These are phyloP conservation scores for Scutellospora calospora DNA, from an alignment of 371 early-diverging fungal species.

Conservation along the genomic window DNA sequence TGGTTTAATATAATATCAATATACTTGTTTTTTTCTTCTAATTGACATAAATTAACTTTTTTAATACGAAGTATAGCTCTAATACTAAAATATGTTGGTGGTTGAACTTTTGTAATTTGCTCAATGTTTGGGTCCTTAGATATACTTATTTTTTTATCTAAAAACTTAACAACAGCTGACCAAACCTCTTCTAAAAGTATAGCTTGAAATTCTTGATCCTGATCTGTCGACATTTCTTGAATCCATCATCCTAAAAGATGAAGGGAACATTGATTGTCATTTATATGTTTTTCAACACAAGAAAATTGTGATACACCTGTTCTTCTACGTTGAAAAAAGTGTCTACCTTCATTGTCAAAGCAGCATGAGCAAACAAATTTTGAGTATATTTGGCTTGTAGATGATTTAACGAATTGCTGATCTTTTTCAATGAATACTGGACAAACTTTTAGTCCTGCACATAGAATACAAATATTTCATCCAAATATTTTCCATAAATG, in stretches of 20 bases:
- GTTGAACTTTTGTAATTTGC: no score
- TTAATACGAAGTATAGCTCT: background rate
- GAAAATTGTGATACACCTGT: background rate
- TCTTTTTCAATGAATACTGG: background rate
- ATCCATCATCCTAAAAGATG: background rate
- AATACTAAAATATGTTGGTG: background rate
- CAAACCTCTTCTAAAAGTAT: background rate
- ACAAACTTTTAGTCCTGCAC: background rate
- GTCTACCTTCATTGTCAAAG: background rate
- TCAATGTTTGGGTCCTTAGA: background rate
- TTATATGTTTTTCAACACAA: slow-evolving; percentile 5
- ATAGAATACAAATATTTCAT: background rate
- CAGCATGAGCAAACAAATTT: background rate
- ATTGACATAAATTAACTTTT: background rate
- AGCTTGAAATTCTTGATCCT: background rate
- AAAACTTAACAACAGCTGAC: background rate
- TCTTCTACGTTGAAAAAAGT: background rate
- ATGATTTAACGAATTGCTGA: background rate
- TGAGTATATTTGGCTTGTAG: background rate
- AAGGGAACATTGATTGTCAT: background rate
- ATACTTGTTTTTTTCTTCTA: background rate
- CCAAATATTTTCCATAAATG: background rate
- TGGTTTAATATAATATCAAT: background rate
- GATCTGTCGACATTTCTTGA: background rate
- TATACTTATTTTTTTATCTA: background rate